Evolutionary conservation across 345 rosid species (phyloP).

Genomic region (Fremontodendron californicum): DNA sequence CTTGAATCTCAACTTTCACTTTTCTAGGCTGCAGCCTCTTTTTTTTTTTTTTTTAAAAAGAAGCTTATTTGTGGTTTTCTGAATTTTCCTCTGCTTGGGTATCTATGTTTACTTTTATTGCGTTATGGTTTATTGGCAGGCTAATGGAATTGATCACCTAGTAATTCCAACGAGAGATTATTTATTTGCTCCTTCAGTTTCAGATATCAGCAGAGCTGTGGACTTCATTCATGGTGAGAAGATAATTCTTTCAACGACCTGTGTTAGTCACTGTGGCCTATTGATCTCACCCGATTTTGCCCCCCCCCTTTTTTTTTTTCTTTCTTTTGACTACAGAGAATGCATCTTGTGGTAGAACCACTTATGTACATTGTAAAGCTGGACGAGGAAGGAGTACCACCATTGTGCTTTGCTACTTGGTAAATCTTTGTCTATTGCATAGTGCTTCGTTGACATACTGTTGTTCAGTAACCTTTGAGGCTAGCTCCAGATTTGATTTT

Average conservation of each 20-base stretch:
- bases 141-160: constrained; percentile 73
- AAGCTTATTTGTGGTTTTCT: no score
- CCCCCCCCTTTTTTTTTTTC: not conserved
- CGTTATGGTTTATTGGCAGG: constrained; percentile 33
- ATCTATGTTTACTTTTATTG: not conserved
- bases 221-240: constrained; percentile 68
- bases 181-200: constrained; percentile 69
- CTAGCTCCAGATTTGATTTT: not conserved
- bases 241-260: not conserved
- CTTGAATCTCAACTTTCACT: no score
- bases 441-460: not conserved
- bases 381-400: constrained; percentile 92
- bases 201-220: constrained; percentile 58
- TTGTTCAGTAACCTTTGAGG: not conserved
- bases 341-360: constrained; percentile 53
- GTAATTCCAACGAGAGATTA: constrained; percentile 90
- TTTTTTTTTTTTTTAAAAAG: no score
- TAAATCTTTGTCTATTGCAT: constrained; percentile 13
- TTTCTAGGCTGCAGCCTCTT: no score
- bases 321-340: constrained; percentile 45
- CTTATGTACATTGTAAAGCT: constrained; percentile 93
- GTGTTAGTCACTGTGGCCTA: not conserved
- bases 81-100: not conserved
- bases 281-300: not conserved
- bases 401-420: constrained; percentile 85